Evolutionary conservation across 768 basidiomycete genomes (phyloP).

Genomic region (Xerocomellus amylosporus): DNA sequence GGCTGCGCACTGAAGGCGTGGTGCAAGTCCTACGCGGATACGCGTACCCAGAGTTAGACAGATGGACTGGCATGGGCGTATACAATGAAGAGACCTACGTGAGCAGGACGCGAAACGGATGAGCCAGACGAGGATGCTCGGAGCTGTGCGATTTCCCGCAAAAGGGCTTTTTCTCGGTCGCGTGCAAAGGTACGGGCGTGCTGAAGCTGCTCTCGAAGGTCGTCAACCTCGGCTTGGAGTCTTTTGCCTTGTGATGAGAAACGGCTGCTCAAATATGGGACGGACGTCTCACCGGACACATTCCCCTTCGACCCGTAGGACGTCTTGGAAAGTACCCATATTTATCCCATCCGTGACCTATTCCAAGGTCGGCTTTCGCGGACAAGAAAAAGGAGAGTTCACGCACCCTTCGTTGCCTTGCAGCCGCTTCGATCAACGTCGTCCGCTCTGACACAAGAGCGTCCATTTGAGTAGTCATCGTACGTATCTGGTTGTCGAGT

Average conservation of each 20-base stretch:
- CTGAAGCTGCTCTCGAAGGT: constrained; percentile 33
- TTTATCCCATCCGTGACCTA: constrained; percentile 19
- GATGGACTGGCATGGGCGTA: not conserved
- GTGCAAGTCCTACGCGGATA: constrained; percentile 4
- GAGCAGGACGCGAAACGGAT: not conserved
- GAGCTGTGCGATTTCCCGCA: constrained; percentile 30
- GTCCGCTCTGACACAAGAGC: constrained; percentile 39
- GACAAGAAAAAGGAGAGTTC: not conserved
- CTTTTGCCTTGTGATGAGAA: constrained; percentile 17
- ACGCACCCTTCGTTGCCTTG: constrained; percentile 25
- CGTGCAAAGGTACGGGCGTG: constrained; percentile 19
- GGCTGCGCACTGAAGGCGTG: constrained; percentile 15
- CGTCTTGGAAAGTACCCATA: constrained; percentile 20
- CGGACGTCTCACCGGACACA: constrained; percentile 32
- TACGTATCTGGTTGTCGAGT: constrained; percentile 38
- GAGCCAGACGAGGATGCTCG: constrained; percentile 2
- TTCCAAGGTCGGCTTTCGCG: not conserved
- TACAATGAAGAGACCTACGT: constrained; percentile 1
- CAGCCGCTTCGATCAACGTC: constrained; percentile 23
- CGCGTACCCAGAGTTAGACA: not conserved
- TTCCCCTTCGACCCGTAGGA: constrained; percentile 33
- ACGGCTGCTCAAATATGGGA: not conserved
- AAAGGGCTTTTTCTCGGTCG: constrained; percentile 34
- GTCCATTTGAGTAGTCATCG: constrained; percentile 36
- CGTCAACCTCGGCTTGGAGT: constrained; percentile 28